Conservation (phyloP, 306 rosid species). For the Ziziphus jujuba region DNA sequence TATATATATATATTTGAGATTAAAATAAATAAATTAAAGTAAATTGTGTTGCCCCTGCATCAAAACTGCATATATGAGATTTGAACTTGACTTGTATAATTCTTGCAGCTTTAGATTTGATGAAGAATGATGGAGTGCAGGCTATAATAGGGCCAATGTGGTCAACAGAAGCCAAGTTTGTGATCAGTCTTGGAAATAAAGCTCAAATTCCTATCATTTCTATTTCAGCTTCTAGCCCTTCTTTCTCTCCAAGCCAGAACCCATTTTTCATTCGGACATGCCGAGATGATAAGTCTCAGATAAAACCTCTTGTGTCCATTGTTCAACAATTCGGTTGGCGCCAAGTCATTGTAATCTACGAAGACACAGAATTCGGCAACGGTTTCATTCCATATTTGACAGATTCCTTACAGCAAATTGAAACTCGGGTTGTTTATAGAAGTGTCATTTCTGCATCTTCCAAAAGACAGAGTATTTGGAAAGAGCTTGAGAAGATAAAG, state of each 20-base stretch:
- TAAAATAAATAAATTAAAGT: no score
- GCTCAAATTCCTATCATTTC: no score
- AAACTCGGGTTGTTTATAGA: conserved; percentile 19
- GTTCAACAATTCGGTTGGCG: conserved; percentile 33
- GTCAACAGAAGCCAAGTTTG: no score
- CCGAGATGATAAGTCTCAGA: conserved; percentile 23
- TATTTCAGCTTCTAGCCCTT: conserved; percentile 39
- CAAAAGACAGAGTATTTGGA: neutral
- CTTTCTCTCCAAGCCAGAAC: conserved; percentile 31
- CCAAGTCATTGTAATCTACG: conserved; percentile 34
- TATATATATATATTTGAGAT: no score
- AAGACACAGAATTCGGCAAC: no score
- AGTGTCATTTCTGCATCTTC: conserved; percentile 25
- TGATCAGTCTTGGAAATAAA: no score
- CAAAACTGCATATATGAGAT: no score
- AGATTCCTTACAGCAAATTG: conserved; percentile 20
- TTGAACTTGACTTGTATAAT: no score
- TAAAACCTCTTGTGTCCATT: conserved; percentile 25
- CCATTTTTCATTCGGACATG: conserved; percentile 31
- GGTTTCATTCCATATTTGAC: no score
- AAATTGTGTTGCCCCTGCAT: no score
- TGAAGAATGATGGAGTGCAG: no score
- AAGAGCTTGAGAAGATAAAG: conserved; percentile 29
- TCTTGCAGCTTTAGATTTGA: conserved; percentile 25
- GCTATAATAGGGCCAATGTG: no score